These are phyloP conservation scores for Gynostemma pentaphyllum DNA, from an alignment of 306 rosid species.

Conservation along the genomic window DNA sequence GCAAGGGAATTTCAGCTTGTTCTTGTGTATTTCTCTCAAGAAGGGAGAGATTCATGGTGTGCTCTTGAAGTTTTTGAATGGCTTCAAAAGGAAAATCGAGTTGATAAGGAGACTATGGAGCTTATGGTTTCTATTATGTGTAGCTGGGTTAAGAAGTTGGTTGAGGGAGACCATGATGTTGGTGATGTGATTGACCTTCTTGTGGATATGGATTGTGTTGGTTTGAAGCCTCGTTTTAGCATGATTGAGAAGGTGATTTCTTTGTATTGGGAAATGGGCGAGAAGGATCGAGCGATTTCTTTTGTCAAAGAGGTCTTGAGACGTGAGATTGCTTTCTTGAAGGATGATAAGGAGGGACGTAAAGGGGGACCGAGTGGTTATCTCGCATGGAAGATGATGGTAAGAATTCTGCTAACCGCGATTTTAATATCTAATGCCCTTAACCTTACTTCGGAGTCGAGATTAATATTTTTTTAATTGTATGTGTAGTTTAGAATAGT, in stretches of 20 bases:
- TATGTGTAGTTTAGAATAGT: not conserved
- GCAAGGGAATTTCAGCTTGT: constrained; percentile 85
- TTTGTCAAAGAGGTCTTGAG: constrained; percentile 76
- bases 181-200: constrained; percentile 84
- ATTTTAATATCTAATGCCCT: not conserved
- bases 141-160: constrained; percentile 79
- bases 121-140: constrained; percentile 93
- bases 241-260: constrained; percentile 92
- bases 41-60: constrained; percentile 97
- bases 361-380: constrained; percentile 94
- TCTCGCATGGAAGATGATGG: constrained; percentile 99
- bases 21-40: constrained; percentile 83
- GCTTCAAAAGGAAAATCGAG: constrained; percentile 84
- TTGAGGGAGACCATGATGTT: constrained; percentile 45
- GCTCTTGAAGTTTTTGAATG: constrained; percentile 98
- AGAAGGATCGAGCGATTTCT: constrained; percentile 46
- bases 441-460: not conserved
- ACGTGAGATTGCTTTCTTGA: constrained; percentile 41
- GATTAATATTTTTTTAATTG: not conserved
- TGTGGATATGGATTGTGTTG: constrained; percentile 95
- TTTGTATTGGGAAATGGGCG: constrained; percentile 91
- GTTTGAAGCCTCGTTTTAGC: constrained; percentile 80
- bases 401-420: constrained; percentile 15
- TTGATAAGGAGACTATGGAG: constrained; percentile 96
- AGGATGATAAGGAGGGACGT: constrained; percentile 39